A percentile compares a stretch with the other conserved stretches of the same genome.
These are phyloP conservation scores for Chrysoporthe puriensis DNA, from an alignment of 2,329 filamentous ascomycete genomes.

Conservation along the genomic window DNA sequence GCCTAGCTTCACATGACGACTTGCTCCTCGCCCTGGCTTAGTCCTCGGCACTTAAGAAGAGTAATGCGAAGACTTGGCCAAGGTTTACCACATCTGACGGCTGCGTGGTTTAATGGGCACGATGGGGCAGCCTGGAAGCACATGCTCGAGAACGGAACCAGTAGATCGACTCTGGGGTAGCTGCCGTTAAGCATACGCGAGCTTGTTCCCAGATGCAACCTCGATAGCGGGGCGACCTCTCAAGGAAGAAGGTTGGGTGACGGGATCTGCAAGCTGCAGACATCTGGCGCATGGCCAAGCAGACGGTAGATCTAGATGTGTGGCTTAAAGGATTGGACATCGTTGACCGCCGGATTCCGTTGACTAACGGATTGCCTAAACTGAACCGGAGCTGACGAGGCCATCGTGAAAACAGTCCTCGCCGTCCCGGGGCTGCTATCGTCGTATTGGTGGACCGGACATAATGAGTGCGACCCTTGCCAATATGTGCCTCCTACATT, in stretches of 20 bases:
- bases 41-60: too few relatives aligned
- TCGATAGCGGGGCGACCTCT: background rate
- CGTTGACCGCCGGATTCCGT: background rate
- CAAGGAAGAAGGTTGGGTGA: constrained; percentile 5
- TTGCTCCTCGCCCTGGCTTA: too few relatives aligned
- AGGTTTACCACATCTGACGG: background rate
- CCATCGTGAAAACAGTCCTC: background rate
- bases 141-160: background rate
- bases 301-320: background rate
- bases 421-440: too few relatives aligned
- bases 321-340: background rate
- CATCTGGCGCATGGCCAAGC: background rate
- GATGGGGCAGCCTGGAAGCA: too few relatives aligned
- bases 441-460: constrained; percentile 13
- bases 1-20: background rate
- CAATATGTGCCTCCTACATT: constrained; percentile 9
- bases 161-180: background rate
- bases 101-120: background rate
- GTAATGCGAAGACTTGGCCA: background rate
- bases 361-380: background rate
- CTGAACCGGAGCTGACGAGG: background rate
- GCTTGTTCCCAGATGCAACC: background rate
- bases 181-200: background rate
- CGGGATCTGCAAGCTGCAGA: background rate
- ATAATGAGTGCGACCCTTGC: background rate